A percentile compares a stretch with the other conserved stretches of the same genome.
These are phyloP conservation scores for Periconia sp. DNA, from an alignment of 2,329 filamentous ascomycete genomes.

Conservation along the genomic window DNA sequence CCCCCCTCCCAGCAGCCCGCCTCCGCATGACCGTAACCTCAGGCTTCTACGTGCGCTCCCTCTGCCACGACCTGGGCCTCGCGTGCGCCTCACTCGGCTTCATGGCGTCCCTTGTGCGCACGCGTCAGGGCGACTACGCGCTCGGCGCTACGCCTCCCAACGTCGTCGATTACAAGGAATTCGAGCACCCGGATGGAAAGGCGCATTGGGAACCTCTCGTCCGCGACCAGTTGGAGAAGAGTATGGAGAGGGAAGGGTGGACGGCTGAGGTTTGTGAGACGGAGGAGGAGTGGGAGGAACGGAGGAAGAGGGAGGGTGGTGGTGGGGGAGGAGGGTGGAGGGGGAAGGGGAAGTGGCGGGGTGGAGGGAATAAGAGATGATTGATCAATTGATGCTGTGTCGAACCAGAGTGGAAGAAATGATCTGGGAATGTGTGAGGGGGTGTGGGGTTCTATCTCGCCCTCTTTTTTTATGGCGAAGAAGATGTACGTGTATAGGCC, in stretches of 20 bases:
- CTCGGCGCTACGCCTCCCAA: conserved; percentile 60
- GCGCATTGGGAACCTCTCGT: conserved; percentile 81
- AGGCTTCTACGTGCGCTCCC: conserved; percentile 93
- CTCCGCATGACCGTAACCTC: conserved; percentile 92
- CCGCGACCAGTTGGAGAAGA: conserved; percentile 56
- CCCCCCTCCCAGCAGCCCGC: conserved; percentile 66
- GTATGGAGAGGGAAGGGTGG: conserved; percentile 49
- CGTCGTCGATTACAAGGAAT: conserved; percentile 67
- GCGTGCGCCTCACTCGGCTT: conserved; percentile 79
- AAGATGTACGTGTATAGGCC: too few species aligned
- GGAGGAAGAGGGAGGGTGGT: conserved; percentile 43
- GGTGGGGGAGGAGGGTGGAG: conserved; percentile 18
- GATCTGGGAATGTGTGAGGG: too few species aligned
- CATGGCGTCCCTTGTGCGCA: conserved; percentile 83
- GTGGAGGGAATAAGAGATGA: too few species aligned
- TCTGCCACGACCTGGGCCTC: conserved; percentile 87
- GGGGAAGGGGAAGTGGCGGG: conserved; percentile 9
- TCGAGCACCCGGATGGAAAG: conserved; percentile 75
- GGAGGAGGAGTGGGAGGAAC: conserved; percentile 36
- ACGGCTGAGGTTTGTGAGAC: conserved; percentile 28
- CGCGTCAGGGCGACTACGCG: conserved; percentile 78
- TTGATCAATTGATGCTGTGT: too few species aligned
- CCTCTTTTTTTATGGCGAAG: too few species aligned
- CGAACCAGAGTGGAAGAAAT: too few species aligned
- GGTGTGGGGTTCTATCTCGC: too few species aligned